These are phyloP conservation scores for Mucor saturninus DNA, from an alignment of 371 early-diverging fungal species.

Conservation along the genomic window DNA sequence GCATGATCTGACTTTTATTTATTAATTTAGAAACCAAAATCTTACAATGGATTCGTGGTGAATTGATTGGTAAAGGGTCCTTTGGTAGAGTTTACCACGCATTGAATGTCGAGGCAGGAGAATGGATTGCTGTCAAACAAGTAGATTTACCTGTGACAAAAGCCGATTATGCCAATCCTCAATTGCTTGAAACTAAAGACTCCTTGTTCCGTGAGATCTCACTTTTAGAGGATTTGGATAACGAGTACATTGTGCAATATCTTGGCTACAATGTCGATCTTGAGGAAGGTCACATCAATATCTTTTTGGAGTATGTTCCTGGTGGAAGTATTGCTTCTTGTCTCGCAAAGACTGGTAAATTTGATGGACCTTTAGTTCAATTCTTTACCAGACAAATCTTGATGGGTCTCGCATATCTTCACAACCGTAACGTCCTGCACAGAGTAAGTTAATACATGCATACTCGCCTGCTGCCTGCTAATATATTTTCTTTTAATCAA, in stretches of 20 bases:
- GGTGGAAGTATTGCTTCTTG: conserved; percentile 94
- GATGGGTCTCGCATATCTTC: conserved; percentile 94
- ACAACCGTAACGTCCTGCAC: conserved; percentile 93
- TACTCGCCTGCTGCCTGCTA: not conserved
- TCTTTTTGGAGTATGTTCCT: conserved; percentile 97
- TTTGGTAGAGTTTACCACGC: conserved; percentile 97
- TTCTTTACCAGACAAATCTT: conserved; percentile 91
- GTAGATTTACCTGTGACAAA: conserved; percentile 81
- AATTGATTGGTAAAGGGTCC: conserved; percentile 95
- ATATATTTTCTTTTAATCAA: not conserved
- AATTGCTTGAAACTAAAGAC: conserved; percentile 43
- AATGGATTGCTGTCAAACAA: conserved; percentile 98
- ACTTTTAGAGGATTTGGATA: conserved; percentile 71
- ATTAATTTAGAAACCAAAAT: conserved; percentile 32
- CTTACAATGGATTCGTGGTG: conserved; percentile 84
- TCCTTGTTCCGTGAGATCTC: conserved; percentile 50
- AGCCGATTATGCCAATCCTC: conserved; percentile 48
- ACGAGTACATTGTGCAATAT: conserved; percentile 94
- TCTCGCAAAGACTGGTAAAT: conserved; percentile 80
- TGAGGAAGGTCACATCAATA: conserved; percentile 78
- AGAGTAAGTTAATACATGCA: conserved; percentile 54
- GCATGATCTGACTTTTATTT: not conserved
- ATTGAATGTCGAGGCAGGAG: conserved; percentile 82
- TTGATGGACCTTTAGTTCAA: conserved; percentile 81
- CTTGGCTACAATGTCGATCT: conserved; percentile 67